These are phyloP conservation scores for Thecaphora thlaspeos DNA, from an alignment of 1,284 basidiomycete species.

Conservation along the genomic window DNA sequence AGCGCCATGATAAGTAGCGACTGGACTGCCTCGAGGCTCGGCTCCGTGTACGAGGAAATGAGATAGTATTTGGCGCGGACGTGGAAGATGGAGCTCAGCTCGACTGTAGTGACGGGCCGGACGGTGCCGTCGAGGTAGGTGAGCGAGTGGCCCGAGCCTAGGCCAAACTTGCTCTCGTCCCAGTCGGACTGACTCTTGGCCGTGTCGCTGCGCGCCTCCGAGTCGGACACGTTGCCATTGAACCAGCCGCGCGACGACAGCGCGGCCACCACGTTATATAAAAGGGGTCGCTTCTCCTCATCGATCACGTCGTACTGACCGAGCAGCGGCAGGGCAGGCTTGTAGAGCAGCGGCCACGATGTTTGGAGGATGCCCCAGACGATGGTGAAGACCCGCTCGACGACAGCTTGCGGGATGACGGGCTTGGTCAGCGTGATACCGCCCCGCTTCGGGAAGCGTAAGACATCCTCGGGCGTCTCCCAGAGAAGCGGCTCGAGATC, in stretches of 20 bases:
- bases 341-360: conserved; percentile 41
- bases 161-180: conserved; percentile 8
- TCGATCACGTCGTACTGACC: conserved; percentile 23
- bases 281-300: conserved; percentile 35
- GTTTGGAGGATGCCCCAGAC: conserved; percentile 33
- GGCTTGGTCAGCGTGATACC: conserved; percentile 26
- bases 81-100: conserved; percentile 37
- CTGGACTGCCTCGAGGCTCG: conserved; percentile 38
- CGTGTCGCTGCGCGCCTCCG: conserved; percentile 9
- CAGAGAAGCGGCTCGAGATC: conserved; percentile 28
- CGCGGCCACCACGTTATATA: conserved; percentile 37
- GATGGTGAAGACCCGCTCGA: conserved; percentile 34
- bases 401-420: conserved; percentile 27
- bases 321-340: conserved; percentile 17
- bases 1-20: conserved; percentile 43
- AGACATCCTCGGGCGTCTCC: conserved; percentile 19
- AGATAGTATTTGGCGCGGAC: conserved; percentile 42
- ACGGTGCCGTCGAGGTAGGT: conserved; percentile 21
- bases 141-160: conserved; percentile 6
- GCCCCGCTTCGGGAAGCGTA: conserved; percentile 6
- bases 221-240: conserved; percentile 20
- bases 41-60: conserved; percentile 37
- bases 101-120: conserved; percentile 15
- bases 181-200: conserved; percentile 25
- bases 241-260: conserved; percentile 37